Evolutionary conservation across 1,284 basidiomycete genomes (phyloP).

Genomic region (Rhodofomes roseus): DNA sequence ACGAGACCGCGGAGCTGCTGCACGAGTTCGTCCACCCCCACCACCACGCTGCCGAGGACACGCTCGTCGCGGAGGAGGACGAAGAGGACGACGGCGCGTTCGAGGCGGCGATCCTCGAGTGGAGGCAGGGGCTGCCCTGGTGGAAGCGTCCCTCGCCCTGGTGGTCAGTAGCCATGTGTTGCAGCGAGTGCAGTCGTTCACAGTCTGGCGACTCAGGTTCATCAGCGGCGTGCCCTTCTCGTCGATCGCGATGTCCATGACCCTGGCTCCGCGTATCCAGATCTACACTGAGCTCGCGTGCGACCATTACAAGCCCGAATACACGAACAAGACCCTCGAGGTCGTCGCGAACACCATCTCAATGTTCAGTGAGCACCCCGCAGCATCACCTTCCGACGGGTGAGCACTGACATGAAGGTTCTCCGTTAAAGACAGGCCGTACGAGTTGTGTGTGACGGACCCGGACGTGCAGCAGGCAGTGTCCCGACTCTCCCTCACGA

Average conservation of each 20-base stretch:
- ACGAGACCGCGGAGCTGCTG: slow-evolving; percentile 31
- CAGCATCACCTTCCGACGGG: not conserved
- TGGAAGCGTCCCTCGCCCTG: slow-evolving; percentile 65
- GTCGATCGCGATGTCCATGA: slow-evolving; percentile 49
- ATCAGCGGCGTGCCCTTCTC: slow-evolving; percentile 47
- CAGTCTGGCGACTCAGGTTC: slow-evolving; percentile 41
- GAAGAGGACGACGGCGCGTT: slow-evolving; percentile 1
- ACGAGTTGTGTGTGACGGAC: slow-evolving; percentile 58
- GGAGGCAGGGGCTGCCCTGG: slow-evolving; percentile 42
- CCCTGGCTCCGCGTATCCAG: slow-evolving; percentile 63
- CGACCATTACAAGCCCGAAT: slow-evolving; percentile 22
- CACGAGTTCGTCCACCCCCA: slow-evolving; percentile 32
- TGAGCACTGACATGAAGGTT: not conserved
- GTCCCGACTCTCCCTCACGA: slow-evolving; percentile 51
- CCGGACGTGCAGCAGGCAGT: slow-evolving; percentile 71
- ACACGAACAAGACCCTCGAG: slow-evolving; percentile 7
- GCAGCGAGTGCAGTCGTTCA: not conserved
- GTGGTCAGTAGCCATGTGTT: slow-evolving; percentile 45
- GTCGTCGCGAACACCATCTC: not conserved
- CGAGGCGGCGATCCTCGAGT: not conserved
- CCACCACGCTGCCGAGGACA: slow-evolving; percentile 19
- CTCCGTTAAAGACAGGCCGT: slow-evolving; percentile 6
- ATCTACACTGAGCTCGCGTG: slow-evolving; percentile 31
- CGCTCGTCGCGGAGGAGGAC: slow-evolving; percentile 24
- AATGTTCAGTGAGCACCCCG: slow-evolving; percentile 15